Percentiles rank a stretch among this genome's conserved stretches.
Conservation (phyloP, 2,329 filamentous ascomycete species). For the Venturia carpophila region DNA sequence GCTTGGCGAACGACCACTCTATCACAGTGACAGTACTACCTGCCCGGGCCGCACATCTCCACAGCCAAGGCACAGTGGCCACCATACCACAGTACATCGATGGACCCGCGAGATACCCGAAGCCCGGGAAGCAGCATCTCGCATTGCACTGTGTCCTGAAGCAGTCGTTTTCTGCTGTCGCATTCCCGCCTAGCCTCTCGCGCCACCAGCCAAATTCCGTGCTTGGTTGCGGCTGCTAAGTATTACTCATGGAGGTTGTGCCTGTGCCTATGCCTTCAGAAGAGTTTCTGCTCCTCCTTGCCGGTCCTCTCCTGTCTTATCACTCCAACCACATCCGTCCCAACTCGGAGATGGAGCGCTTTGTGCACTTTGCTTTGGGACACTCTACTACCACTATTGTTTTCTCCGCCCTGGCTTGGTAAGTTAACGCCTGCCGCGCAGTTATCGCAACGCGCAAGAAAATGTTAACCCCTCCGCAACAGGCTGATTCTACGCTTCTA, state of each 20-base stretch:
- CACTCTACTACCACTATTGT: constrained; percentile 29
- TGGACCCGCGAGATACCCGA: not conserved
- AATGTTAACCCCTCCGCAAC: constrained; percentile 9
- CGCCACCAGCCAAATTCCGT: not conserved
- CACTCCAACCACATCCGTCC: constrained; percentile 2
- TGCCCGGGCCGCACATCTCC: no score
- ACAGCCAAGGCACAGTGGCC: no score
- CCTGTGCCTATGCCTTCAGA: constrained; percentile 9
- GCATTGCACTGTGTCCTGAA: not conserved
- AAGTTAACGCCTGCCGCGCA: constrained; percentile 20
- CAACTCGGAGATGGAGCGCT: constrained; percentile 11
- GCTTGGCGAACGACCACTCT: not conserved
- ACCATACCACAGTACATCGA: no score
- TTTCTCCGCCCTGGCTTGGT: constrained; percentile 44
- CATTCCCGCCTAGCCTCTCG: not conserved
- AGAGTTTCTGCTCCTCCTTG: constrained; percentile 9
- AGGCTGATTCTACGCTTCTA: constrained; percentile 82
- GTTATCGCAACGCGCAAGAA: not conserved
- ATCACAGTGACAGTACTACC: not conserved
- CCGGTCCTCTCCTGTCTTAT: not conserved
- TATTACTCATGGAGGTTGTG: constrained; percentile 19
- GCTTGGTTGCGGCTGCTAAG: not conserved
- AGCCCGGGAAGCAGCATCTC: not conserved
- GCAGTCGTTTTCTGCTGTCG: not conserved
- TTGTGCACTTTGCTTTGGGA: constrained; percentile 8